These are phyloP conservation scores for Phyllosticta citrichinensis DNA, from an alignment of 2,329 filamentous ascomycete species.

Conservation along the genomic window DNA sequence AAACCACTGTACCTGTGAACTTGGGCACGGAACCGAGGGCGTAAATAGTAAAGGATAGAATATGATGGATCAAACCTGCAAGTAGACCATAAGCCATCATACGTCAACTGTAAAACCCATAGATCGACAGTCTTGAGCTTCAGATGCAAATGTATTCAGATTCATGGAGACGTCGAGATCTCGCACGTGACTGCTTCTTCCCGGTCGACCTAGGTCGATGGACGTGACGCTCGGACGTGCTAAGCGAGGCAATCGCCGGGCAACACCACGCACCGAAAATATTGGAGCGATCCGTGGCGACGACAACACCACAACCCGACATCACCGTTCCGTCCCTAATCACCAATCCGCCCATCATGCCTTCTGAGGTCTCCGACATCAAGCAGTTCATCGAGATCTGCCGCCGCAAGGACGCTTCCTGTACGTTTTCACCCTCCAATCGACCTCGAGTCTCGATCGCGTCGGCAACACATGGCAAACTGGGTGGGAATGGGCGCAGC, in stretches of 20 bases:
- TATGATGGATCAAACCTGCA: too few species aligned
- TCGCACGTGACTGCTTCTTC: background rate
- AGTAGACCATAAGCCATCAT: too few species aligned
- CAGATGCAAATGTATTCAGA: too few species aligned
- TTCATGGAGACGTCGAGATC: too few species aligned
- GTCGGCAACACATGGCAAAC: background rate
- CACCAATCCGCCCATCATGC: constrained; percentile 65
- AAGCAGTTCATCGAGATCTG: constrained; percentile 99
- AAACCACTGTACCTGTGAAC: too few species aligned
- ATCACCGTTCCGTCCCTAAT: constrained; percentile 5
- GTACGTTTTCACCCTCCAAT: constrained; percentile 53
- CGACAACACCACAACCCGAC: constrained; percentile 1
- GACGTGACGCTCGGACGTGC: background rate
- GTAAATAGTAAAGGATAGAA: too few species aligned
- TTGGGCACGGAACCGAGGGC: too few species aligned
- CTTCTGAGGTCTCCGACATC: constrained; percentile 96
- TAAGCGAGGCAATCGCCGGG: background rate
- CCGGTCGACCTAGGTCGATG: too few species aligned
- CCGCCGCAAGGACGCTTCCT: constrained; percentile 98
- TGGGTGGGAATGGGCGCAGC: background rate
- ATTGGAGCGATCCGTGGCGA: constrained; percentile 1
- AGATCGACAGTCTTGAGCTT: too few species aligned
- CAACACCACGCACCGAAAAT: background rate
- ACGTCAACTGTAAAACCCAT: too few species aligned
- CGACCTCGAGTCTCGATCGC: background rate